These are phyloP conservation scores for Oryza punctata DNA, from an alignment of 176 grass and related monocot species.

Conservation along the genomic window DNA sequence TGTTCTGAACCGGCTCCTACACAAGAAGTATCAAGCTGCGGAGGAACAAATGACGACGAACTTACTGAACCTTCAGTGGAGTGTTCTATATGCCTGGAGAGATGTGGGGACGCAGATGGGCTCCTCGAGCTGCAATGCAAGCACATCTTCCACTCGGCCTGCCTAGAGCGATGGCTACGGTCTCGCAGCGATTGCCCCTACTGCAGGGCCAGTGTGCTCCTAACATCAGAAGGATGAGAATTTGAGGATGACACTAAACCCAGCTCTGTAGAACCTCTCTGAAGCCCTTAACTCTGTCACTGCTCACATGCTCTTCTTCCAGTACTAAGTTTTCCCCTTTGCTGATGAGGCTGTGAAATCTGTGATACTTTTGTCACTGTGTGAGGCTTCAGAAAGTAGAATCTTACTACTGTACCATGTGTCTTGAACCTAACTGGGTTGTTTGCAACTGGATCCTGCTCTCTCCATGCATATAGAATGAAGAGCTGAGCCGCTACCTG, in stretches of 20 bases:
- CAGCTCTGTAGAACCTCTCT: neutral
- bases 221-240: constrained; percentile 25
- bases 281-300: constrained; percentile 5
- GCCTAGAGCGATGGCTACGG: constrained; percentile 61
- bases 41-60: constrained; percentile 1
- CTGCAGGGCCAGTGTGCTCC: constrained; percentile 52
- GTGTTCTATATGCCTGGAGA: constrained; percentile 78
- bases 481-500: constrained; percentile 2
- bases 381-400: constrained; percentile 9
- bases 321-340: neutral
- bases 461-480: neutral
- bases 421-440: neutral
- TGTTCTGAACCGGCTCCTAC: neutral
- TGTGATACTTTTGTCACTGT: neutral
- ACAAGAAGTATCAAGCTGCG: constrained; percentile 19
- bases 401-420: neutral
- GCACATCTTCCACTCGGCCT: constrained; percentile 67
- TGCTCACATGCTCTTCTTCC: constrained; percentile 6
- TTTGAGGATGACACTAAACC: neutral
- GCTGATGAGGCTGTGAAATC: neutral
- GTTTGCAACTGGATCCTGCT: constrained; percentile 3
- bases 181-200: constrained; percentile 64
- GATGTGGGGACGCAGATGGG: constrained; percentile 31
- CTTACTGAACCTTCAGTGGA: constrained; percentile 8
- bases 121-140: constrained; percentile 59